Conservation (phyloP, 108 stramenopile genomes). For the Parietichytrium sp. region DNA sequence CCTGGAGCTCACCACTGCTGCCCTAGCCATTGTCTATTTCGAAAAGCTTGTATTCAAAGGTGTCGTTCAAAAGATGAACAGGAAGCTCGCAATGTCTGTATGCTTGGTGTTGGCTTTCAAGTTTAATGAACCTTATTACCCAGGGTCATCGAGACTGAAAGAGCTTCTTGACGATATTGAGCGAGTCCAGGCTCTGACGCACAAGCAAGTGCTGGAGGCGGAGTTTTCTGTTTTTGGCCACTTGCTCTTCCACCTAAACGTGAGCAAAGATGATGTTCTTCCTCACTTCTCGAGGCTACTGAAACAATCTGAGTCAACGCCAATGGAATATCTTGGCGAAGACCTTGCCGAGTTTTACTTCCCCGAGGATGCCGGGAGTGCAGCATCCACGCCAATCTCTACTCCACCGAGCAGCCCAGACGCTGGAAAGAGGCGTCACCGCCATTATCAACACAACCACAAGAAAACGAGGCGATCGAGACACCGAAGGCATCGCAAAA, state of each 20-base stretch:
- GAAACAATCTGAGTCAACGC: neutral
- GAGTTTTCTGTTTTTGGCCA: conserved; percentile 21
- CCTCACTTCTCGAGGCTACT: neutral
- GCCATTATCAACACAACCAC: too few relatives aligned
- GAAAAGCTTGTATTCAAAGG: conserved; percentile 39
- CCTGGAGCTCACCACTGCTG: conserved; percentile 3
- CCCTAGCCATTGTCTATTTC: conserved; percentile 28
- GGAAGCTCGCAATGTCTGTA: conserved; percentile 25
- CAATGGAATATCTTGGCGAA: conserved; percentile 26
- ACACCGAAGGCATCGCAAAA: too few relatives aligned
- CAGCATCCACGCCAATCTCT: too few relatives aligned
- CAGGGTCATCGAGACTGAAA: neutral
- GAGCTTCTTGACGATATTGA: conserved; percentile 26
- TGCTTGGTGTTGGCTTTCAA: conserved; percentile 26
- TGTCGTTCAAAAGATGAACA: conserved; percentile 12
- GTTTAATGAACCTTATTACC: conserved; percentile 4
- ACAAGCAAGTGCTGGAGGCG: neutral
- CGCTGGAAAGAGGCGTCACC: too few relatives aligned
- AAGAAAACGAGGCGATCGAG: too few relatives aligned
- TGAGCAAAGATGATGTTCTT: neutral
- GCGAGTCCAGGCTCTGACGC: conserved; percentile 7
- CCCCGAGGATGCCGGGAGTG: neutral
- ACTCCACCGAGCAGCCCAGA: too few relatives aligned
- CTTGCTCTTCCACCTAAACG: conserved; percentile 36
- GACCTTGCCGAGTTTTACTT: conserved; percentile 31